Evolutionary conservation across 2,329 filamentous ascomycete species (phyloP).

Genomic region (Kalmusia sp.): DNA sequence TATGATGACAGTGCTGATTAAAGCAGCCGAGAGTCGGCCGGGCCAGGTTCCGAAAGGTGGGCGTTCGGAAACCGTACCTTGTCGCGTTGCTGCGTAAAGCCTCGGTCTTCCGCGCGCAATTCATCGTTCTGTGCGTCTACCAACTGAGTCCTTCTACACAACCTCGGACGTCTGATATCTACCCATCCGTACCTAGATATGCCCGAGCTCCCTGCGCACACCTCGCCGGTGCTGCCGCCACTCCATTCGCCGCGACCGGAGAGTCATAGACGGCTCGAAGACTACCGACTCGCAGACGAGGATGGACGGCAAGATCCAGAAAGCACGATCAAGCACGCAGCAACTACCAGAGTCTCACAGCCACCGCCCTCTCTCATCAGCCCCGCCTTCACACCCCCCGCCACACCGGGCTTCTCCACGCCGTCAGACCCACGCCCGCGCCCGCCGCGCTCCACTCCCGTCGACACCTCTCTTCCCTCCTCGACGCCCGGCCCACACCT

Average conservation of each 20-base stretch:
- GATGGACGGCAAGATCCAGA: conserved; percentile 25
- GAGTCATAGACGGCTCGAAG: conserved; percentile 47
- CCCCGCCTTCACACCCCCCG: conserved; percentile 53
- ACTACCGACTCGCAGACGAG: conserved; percentile 41
- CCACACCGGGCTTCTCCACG: conserved; percentile 42
- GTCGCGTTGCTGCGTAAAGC: conserved; percentile 15
- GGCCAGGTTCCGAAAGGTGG: conserved; percentile 22
- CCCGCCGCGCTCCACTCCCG: conserved; percentile 50
- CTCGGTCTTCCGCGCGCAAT: conserved; percentile 20
- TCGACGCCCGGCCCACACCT: conserved; percentile 69
- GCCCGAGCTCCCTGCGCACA: conserved; percentile 63
- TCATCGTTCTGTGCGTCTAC: conserved; percentile 16
- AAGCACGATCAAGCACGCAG: conserved; percentile 14
- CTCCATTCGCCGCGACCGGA: conserved; percentile 62
- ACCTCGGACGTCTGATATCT: conserved; percentile 6
- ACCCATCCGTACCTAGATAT: conserved; percentile 42
- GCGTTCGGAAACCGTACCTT: conserved; percentile 23
- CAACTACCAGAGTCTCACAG: conserved; percentile 15
- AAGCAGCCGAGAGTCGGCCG: conserved; percentile 18
- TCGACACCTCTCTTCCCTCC: conserved; percentile 45
- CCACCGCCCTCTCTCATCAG: conserved; percentile 54
- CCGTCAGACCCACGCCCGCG: conserved; percentile 43
- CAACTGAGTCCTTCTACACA: neutral
- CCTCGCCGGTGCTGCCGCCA: conserved; percentile 59
- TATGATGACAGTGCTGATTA: neutral